phyloP scores from a whole-genome alignment of 2,329 filamentous ascomycete genomes.

The Monosporascus cannonballus region DNA sequence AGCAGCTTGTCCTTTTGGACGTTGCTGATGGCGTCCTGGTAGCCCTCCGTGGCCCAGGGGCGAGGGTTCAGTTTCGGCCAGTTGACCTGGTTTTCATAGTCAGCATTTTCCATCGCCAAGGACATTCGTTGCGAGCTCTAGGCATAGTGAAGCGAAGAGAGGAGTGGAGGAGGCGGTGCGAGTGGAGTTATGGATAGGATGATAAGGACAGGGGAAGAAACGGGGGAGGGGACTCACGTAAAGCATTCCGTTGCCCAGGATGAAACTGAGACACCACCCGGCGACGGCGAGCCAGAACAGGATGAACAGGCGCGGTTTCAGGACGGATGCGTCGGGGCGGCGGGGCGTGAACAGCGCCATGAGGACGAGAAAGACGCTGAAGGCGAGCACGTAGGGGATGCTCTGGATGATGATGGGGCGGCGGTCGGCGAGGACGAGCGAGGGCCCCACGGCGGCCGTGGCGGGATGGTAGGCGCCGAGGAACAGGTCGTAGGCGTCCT shows the following conservation, averaged over 20 bases:
- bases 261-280: constrained; percentile 68
- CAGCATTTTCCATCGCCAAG: background rate
- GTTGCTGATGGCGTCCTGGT: constrained; percentile 77
- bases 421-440: constrained; percentile 74
- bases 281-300: constrained; percentile 69
- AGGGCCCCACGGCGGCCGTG: constrained; percentile 62
- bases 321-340: constrained; percentile 65
- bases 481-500: constrained; percentile 95
- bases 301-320: constrained; percentile 77
- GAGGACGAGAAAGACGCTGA: constrained; percentile 77
- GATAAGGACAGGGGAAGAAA: background rate
- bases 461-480: constrained; percentile 78
- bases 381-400: constrained; percentile 85
- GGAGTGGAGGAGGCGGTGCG: background rate
- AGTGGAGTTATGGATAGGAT: constrained; percentile 4
- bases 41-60: constrained; percentile 79
- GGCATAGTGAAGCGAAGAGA: too few relatives aligned
- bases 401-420: constrained; percentile 84
- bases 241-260: constrained; percentile 79
- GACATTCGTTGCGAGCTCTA: too few relatives aligned
- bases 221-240: constrained; percentile 61
- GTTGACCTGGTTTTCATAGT: constrained; percentile 64
- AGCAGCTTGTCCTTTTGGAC: constrained; percentile 78
- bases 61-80: constrained; percentile 96
- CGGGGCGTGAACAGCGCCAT: constrained; percentile 68